These are phyloP conservation scores for Candida ponderosae DNA, from an alignment of 805 yeast species.

Conservation along the genomic window DNA sequence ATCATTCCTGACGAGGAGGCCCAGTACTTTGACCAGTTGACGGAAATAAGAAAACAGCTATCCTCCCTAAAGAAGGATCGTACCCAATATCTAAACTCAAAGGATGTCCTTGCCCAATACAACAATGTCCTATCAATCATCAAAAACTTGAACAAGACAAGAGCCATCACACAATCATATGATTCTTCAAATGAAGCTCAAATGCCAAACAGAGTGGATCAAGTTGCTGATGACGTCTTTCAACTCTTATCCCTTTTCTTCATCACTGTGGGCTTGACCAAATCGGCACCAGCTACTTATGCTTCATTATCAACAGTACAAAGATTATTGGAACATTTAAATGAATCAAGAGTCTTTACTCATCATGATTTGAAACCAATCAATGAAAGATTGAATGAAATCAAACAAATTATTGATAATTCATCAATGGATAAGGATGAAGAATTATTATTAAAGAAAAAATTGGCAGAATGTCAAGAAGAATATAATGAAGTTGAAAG, in stretches of 20 bases:
- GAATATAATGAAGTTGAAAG: constrained; percentile 51
- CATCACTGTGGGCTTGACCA: constrained; percentile 84
- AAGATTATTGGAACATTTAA: constrained; percentile 73
- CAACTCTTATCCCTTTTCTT: constrained; percentile 81
- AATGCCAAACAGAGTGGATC: constrained; percentile 49
- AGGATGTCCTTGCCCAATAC: constrained; percentile 56
- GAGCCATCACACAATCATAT: constrained; percentile 29
- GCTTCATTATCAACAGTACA: constrained; percentile 84
- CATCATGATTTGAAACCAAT: constrained; percentile 79
- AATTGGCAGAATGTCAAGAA: constrained; percentile 54
- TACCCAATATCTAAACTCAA: constrained; percentile 54
- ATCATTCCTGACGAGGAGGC: constrained; percentile 29
- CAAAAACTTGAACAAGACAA: constrained; percentile 42
- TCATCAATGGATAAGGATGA: constrained; percentile 38
- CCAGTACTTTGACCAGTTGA: constrained; percentile 30
- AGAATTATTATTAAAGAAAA: constrained; percentile 51
- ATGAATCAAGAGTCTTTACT: constrained; percentile 77
- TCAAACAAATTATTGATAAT: constrained; percentile 45
- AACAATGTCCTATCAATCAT: constrained; percentile 47
- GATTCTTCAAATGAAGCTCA: constrained; percentile 12
- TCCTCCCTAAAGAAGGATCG: constrained; percentile 55
- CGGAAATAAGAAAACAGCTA: constrained; percentile 33
- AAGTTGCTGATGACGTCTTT: constrained; percentile 79
- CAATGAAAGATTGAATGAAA: constrained; percentile 62
- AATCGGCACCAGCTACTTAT: constrained; percentile 90